Percentiles rank a stretch among this genome's conserved stretches.
Conservation (phyloP, 768 basidiomycete genomes). For the Calocybe cyanea region DNA sequence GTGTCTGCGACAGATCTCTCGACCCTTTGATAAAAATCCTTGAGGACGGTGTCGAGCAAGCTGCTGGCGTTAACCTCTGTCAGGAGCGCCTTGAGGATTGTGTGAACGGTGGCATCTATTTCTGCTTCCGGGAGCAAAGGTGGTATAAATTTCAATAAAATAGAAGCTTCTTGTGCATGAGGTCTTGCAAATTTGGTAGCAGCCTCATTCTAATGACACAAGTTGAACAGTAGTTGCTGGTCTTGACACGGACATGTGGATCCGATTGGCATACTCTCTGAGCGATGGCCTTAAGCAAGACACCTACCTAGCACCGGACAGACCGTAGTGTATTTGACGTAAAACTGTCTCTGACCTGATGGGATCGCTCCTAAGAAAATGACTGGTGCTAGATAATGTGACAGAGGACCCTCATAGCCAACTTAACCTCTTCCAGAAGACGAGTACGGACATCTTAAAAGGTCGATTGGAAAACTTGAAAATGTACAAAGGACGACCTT, state of each 20-base stretch:
- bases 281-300: conserved; percentile 55
- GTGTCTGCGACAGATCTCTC: conserved; percentile 59
- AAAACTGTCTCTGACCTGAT: conserved; percentile 52
- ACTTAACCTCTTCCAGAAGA: conserved; percentile 53
- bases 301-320: conserved; percentile 40
- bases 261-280: conserved; percentile 58
- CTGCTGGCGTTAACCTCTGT: conserved; percentile 24
- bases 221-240: not conserved
- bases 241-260: conserved; percentile 1
- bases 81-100: conserved; percentile 32
- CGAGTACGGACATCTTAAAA: conserved; percentile 48
- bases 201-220: conserved; percentile 48
- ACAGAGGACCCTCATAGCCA: conserved; percentile 61
- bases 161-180: conserved; percentile 56
- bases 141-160: conserved; percentile 56
- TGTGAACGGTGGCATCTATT: conserved; percentile 48
- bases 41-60: conserved; percentile 51
- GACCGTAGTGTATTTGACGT: conserved; percentile 62
- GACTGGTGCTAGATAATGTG: not conserved
- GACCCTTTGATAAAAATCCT: conserved; percentile 57
- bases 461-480: not conserved
- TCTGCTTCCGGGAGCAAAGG: conserved; percentile 53
- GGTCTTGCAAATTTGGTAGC: conserved; percentile 55
- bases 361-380: conserved; percentile 29
- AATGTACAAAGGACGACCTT: not conserved